phyloP scores from a whole-genome alignment of 352 stramenopile species.

The Aphanomyces euteiches region DNA sequence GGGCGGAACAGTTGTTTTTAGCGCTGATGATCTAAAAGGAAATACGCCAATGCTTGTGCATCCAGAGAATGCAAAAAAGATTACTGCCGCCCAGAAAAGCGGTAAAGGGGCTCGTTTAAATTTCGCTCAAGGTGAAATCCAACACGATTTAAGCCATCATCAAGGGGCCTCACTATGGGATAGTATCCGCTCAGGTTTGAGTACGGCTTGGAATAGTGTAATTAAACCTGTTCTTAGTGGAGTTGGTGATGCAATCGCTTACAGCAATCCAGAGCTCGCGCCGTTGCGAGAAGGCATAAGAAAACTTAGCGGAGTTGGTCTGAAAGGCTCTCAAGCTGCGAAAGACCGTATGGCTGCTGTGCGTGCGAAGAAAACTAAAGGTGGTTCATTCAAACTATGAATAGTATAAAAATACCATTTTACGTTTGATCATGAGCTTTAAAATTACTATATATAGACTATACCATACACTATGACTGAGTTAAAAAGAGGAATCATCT shows the following conservation, averaged over 20 bases:
- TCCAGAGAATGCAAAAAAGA: not conserved
- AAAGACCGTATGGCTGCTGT: constrained; percentile 1
- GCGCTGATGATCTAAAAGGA: not conserved
- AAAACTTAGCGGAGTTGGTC: not conserved
- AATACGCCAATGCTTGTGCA: not conserved
- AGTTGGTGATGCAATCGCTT: not conserved
- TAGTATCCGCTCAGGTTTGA: no score
- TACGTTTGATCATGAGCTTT: no score
- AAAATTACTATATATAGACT: no score
- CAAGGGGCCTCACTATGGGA: not conserved
- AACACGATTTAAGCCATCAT: not conserved
- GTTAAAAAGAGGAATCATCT: no score
- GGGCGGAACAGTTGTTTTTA: not conserved
- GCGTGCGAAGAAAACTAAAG: not conserved
- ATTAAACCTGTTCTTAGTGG: not conserved
- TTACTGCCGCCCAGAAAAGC: not conserved
- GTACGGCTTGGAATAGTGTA: no score
- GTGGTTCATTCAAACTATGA: not conserved
- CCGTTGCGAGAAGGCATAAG: no score
- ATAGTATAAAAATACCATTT: no score
- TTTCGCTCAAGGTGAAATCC: constrained; percentile 8
- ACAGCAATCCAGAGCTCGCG: not conserved
- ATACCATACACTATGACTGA: no score
- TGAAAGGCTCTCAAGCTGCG: not conserved
- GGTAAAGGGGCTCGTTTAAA: not conserved